These are phyloP conservation scores for Phascolomyces articulosus DNA, from an alignment of 371 early-diverging fungal species.

Conservation along the genomic window DNA sequence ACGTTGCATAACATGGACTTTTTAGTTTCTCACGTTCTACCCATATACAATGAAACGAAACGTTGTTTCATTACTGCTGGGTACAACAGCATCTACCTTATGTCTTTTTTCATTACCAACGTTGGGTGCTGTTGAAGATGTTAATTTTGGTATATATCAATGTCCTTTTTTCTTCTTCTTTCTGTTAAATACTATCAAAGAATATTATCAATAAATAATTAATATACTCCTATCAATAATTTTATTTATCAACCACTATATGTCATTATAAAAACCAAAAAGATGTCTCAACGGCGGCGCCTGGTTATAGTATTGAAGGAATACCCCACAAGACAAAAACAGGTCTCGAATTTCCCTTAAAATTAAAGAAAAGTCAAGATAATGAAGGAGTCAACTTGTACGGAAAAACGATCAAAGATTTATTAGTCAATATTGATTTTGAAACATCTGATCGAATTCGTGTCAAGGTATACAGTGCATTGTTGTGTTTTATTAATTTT, in stretches of 20 bases:
- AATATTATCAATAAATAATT: too few species aligned
- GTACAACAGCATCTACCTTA: background rate
- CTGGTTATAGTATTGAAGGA: slow-evolving; percentile 38
- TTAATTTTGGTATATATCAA: background rate
- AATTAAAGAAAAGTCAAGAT: background rate
- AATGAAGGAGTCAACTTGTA: slow-evolving; percentile 21
- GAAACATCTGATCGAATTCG: slow-evolving; percentile 53
- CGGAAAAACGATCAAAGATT: slow-evolving; percentile 47
- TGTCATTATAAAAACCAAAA: background rate
- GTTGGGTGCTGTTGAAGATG: background rate
- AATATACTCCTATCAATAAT: too few species aligned
- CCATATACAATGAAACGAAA: background rate
- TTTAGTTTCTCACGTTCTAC: too few species aligned
- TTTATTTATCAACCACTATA: too few species aligned
- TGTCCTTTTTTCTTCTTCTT: background rate
- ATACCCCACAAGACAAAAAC: slow-evolving; percentile 25
- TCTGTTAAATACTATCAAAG: too few species aligned
- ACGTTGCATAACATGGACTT: too few species aligned
- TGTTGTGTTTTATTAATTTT: background rate
- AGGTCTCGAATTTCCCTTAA: slow-evolving; percentile 34
- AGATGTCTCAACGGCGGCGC: slow-evolving; percentile 20
- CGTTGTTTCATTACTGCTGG: background rate
- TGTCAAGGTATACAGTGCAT: slow-evolving; percentile 36
- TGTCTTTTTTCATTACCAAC: background rate
- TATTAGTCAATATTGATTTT: slow-evolving; percentile 50